A percentile compares a stretch with the other conserved stretches of the same genome.
phyloP scores from a whole-genome alignment of 371 early-diverging fungal species.

The Apophysomyces trapeziformis region DNA sequence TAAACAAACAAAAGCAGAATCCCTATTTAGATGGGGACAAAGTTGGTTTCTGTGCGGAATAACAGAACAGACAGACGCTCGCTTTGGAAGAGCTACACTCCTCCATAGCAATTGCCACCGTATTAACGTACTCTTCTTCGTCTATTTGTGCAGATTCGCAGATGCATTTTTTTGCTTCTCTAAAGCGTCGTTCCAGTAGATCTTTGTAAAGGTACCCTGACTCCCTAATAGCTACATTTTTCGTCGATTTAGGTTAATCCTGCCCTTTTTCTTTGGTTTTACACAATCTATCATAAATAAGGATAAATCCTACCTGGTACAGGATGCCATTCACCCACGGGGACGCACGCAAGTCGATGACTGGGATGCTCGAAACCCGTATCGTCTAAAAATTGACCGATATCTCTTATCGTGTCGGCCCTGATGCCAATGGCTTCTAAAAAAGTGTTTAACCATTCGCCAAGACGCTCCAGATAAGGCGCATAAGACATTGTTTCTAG shows the following conservation, averaged over 20 bases:
- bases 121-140: background rate
- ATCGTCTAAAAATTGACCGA: conserved; percentile 2
- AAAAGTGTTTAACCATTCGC: background rate
- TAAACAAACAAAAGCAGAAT: background rate
- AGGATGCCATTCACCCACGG: conserved; percentile 30
- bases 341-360: conserved; percentile 1
- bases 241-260: background rate
- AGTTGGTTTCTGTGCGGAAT: background rate
- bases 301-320: conserved; percentile 14
- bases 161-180: conserved; percentile 22
- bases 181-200: conserved; percentile 19
- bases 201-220: conserved; percentile 30
- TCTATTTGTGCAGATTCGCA: conserved; percentile 15
- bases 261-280: background rate
- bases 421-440: background rate
- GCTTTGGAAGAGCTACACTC: conserved; percentile 9
- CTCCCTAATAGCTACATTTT: conserved; percentile 19
- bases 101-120: conserved; percentile 14
- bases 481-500: background rate
- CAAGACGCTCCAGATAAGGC: background rate
- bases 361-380: conserved; percentile 19
- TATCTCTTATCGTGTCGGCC: background rate
- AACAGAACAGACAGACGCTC: background rate
- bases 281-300: no score
- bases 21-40: conserved; percentile 1